Evolutionary conservation across 2,329 filamentous ascomycete species (phyloP), one percentile per base, ranked within the genome.

Genomic region (Trichothecium sympodiale): DNA sequence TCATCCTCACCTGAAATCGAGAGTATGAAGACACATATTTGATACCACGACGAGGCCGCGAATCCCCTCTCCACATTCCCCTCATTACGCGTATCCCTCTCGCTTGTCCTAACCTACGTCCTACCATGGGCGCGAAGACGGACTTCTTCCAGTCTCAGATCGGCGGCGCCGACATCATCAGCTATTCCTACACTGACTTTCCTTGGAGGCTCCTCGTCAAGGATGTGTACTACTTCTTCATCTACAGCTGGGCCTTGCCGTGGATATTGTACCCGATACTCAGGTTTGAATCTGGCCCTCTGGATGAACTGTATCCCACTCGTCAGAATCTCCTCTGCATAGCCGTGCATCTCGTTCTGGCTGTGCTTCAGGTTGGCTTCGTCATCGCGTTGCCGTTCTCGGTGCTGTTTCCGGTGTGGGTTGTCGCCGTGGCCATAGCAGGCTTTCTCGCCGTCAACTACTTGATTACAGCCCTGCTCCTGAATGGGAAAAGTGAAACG

Each of bases 281-380:
- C 12, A 68, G 76, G 2, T 60, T 60, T 36, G 61, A 63, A 29
- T 72, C 71, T 2, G 70, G 61, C 12, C 46, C 64, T 34, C 59
- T 82, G 32, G 76, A 79, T 46, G 83, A 88, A 57, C 59, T 86
- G 14, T 70, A 77, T 40, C 66, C 67, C 1, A 78, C 71, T 0
- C 39, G 47, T 12, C 52, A 57, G 30, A 86, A 86, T 43, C 25
- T 76, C 1, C 67, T 64, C 44, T 71, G 67, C 38, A 52, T 84
- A 16, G 47, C 55, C 13, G 48, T 81, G 5, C 82, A 87, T 46
- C 23, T 62, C 3, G 36, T 82, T 29, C 63, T 86, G 4, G 50
- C 68, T 20, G 36, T 79, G 9, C 49, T 73, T n/a, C 80, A 86
- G 55, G 43, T 73, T 1, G 46, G 48, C 0, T 82, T 84, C 49